Evolutionary conservation across 352 stramenopile species (phyloP).

Genomic region (Globisporangium abappressorium): DNA sequence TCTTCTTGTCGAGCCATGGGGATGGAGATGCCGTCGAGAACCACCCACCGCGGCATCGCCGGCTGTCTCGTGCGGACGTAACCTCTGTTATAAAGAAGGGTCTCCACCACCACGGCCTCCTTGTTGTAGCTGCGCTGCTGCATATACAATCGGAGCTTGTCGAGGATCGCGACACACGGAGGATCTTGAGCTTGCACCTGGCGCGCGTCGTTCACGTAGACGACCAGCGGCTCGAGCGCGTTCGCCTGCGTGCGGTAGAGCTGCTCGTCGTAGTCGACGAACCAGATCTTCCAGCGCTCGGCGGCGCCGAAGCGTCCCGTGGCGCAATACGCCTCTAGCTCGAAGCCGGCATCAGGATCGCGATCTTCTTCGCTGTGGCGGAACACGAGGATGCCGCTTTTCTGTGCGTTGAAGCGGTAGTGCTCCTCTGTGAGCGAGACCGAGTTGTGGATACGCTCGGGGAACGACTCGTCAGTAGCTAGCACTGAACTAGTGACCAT

Average conservation of each 20-base stretch:
- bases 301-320: conserved; percentile 11
- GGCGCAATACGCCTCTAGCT: not conserved
- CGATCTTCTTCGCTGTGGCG: not conserved
- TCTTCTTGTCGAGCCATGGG: not conserved
- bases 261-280: conserved; percentile 5
- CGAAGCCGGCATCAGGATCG: not conserved
- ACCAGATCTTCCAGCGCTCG: conserved; percentile 13
- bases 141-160: not conserved
- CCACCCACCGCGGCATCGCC: conserved; percentile 3
- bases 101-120: conserved; percentile 5
- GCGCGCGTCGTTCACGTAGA: conserved; percentile 11
- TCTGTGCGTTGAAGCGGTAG: conserved; percentile 14
- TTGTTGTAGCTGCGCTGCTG: not conserved
- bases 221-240: not conserved
- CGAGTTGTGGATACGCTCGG: conserved; percentile 3
- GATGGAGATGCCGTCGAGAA: conserved; percentile 1
- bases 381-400: not conserved
- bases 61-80: not conserved
- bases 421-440: conserved; percentile 9
- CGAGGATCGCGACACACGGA: conserved; percentile 8
- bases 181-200: not conserved
- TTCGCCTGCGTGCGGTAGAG: conserved; percentile 4
- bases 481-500: not conserved
- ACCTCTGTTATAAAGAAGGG: not conserved
- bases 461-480: not conserved